Evolutionary conservation across 305 asterid genomes (phyloP).

Genomic region (Stenogyne calaminthoides): DNA sequence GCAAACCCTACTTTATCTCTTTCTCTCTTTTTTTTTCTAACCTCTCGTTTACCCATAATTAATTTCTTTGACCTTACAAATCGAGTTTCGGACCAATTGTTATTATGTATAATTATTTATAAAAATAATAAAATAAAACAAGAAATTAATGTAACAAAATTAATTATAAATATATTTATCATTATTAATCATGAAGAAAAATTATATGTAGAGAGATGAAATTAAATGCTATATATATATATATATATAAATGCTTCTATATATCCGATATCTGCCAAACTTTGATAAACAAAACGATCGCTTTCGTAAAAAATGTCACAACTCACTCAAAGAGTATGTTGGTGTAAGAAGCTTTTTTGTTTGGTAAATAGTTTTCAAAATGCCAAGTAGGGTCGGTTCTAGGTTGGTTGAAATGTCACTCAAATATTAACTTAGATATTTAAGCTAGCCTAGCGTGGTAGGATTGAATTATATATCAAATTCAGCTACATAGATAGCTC

Average conservation of each 20-base stretch:
- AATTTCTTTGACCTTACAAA: neutral
- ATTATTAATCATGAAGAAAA: too few relatives aligned
- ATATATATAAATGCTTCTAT: too few relatives aligned
- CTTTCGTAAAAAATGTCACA: neutral
- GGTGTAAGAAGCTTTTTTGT: neutral
- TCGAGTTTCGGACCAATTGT: neutral
- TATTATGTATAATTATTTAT: neutral
- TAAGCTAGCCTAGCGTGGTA: neutral
- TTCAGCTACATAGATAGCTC: neutral
- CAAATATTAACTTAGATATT: neutral
- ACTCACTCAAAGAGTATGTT: constrained; percentile 4
- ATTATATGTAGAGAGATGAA: too few relatives aligned
- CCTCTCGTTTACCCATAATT: neutral
- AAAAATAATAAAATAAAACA: neutral
- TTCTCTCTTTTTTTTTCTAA: neutral
- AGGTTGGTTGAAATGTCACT: constrained; percentile 24
- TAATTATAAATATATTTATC: too few relatives aligned
- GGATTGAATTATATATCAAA: neutral
- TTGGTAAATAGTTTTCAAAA: neutral
- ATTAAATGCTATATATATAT: too few relatives aligned
- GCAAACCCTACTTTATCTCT: neutral
- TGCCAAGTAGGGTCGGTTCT: constrained; percentile 6
- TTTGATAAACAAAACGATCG: neutral
- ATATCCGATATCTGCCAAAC: neutral
- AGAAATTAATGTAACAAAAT: neutral